These are phyloP conservation scores for Baudoinia panamericana DNA, from an alignment of 495 filamentous ascomycete species.

Conservation along the genomic window DNA sequence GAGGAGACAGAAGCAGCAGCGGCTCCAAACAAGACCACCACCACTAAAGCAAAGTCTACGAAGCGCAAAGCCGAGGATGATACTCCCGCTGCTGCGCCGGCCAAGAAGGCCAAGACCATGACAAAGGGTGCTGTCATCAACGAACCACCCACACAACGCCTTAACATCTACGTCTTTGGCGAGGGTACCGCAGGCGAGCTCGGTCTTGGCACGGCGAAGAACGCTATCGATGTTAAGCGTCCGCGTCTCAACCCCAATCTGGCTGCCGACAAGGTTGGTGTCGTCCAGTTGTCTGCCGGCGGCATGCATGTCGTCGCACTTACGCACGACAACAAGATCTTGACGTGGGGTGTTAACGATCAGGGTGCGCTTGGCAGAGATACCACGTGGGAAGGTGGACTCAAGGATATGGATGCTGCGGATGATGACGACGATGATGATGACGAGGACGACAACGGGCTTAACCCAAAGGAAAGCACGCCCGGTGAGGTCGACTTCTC, in stretches of 20 bases:
- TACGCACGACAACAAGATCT: constrained; percentile 49
- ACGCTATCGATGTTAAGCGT: constrained; percentile 52
- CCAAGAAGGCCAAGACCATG: constrained; percentile 20
- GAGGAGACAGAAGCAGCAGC: constrained; percentile 7
- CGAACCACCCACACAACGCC: constrained; percentile 30
- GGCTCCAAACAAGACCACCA: background rate
- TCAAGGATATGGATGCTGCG: constrained; percentile 47
- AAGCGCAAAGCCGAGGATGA: constrained; percentile 12
- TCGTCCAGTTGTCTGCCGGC: constrained; percentile 50
- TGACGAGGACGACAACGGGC: constrained; percentile 38
- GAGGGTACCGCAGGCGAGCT: constrained; percentile 57
- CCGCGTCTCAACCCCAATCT: constrained; percentile 51
- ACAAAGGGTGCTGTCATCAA: constrained; percentile 28
- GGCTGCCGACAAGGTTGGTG: constrained; percentile 44
- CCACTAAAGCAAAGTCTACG: background rate
- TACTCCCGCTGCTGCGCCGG: constrained; percentile 1
- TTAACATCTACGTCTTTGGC: constrained; percentile 56
- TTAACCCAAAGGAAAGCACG: constrained; percentile 48
- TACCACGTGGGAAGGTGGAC: constrained; percentile 42
- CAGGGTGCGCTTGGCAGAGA: constrained; percentile 52
- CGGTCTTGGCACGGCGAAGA: constrained; percentile 48
- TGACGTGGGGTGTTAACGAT: constrained; percentile 64
- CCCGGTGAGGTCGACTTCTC: constrained; percentile 37
- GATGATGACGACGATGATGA: constrained; percentile 34
- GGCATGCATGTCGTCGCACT: constrained; percentile 56